phyloP scores from a whole-genome alignment of 164 flowering plant genomes.

The Stephania japonica region DNA sequence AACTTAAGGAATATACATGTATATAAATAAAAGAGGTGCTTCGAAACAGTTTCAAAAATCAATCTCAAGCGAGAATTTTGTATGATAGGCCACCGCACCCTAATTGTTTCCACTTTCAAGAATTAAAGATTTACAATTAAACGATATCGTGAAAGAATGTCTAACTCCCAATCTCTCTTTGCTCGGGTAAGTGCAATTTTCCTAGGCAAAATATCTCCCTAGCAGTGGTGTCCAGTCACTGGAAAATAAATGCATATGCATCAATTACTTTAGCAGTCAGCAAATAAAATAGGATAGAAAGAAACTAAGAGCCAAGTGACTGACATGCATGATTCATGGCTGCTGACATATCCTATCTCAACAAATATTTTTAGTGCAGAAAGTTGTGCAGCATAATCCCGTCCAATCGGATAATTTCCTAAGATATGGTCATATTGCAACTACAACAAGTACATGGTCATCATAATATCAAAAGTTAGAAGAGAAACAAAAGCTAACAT shows the following conservation, averaged over 20 bases:
- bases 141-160: constrained; percentile 78
- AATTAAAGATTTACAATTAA: constrained; percentile 46
- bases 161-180: constrained; percentile 92
- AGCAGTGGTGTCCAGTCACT: constrained; percentile 97
- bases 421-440: constrained; percentile 94
- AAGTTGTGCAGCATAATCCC: constrained; percentile 95
- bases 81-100: background rate
- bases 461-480: constrained; percentile 8
- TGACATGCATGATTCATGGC: constrained; percentile 84
- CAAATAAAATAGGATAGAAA: background rate
- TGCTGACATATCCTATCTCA: constrained; percentile 73
- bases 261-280: background rate
- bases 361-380: constrained; percentile 93
- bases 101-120: background rate
- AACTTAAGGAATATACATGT: too few relatives aligned
- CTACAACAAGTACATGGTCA: constrained; percentile 35
- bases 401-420: constrained; percentile 99
- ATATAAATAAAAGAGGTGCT: background rate
- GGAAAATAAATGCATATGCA: constrained; percentile 12
- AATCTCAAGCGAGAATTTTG: background rate
- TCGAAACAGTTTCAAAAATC: background rate
- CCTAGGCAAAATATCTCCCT: constrained; percentile 85
- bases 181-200: constrained; percentile 92
- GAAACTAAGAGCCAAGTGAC: constrained; percentile 21
- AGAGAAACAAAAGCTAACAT: background rate